These are phyloP conservation scores for Clonostachys rosea DNA, from an alignment of 2,329 filamentous ascomycete genomes.

Conservation along the genomic window DNA sequence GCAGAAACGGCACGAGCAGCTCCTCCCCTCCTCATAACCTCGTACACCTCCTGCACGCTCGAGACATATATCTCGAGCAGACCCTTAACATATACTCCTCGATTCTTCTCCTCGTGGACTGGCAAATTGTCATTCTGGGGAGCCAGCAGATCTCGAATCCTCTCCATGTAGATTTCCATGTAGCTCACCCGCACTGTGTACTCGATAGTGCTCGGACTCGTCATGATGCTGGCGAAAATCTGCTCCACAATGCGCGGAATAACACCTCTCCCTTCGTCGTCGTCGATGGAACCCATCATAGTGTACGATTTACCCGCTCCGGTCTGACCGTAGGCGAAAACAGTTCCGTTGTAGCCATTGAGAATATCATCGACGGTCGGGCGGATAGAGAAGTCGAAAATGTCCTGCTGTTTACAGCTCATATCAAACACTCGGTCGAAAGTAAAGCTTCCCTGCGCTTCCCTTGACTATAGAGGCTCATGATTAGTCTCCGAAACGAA, in stretches of 20 bases:
- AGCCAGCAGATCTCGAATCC: conserved; percentile 86
- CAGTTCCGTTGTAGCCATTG: conserved; percentile 98
- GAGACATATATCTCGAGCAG: conserved; percentile 93
- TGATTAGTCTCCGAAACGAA: conserved; percentile 13
- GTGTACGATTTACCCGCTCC: conserved; percentile 98
- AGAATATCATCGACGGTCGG: conserved; percentile 96
- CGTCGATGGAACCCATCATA: conserved; percentile 80
- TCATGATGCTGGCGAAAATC: conserved; percentile 92
- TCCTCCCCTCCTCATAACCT: conserved; percentile 92
- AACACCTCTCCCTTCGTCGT: conserved; percentile 82
- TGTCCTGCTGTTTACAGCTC: conserved; percentile 82
- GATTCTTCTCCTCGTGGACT: conserved; percentile 96
- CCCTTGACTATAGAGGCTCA: conserved; percentile 61
- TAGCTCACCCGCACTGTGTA: conserved; percentile 99
- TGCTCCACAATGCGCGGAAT: conserved; percentile 97
- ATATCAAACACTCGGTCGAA: conserved; percentile 98
- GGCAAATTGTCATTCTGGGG: conserved; percentile 95
- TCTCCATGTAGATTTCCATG: conserved; percentile 99
- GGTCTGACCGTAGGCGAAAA: conserved; percentile 98
- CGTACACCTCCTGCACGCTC: conserved; percentile 91
- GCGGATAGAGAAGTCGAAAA: conserved; percentile 97
- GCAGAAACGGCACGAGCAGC: conserved; percentile 85
- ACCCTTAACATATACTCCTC: conserved; percentile 95
- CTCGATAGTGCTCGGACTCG: conserved; percentile 88
- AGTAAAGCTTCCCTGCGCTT: conserved; percentile 82